These are phyloP conservation scores for Oropetium thomaeum DNA, from an alignment of 176 grass and related monocot genomes.

Conservation along the genomic window DNA sequence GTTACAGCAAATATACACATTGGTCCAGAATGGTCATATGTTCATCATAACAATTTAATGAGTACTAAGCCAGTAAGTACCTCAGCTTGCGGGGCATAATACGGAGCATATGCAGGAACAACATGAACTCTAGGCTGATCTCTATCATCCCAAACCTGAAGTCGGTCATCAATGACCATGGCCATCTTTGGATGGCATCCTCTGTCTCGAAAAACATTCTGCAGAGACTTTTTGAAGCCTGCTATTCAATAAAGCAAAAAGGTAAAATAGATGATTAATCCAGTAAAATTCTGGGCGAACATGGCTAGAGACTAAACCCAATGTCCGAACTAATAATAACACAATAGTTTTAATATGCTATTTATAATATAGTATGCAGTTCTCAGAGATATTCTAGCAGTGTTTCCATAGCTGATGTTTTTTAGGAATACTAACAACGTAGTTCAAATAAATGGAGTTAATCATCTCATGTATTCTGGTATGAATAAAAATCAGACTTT, in stretches of 20 bases:
- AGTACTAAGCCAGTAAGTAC: slow-evolving; percentile 42
- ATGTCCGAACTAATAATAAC: neutral
- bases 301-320: slow-evolving; percentile 1
- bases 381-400: slow-evolving; percentile 7
- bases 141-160: slow-evolving; percentile 94
- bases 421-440: neutral
- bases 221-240: slow-evolving; percentile 80
- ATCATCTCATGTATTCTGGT: neutral
- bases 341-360: neutral
- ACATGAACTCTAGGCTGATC: slow-evolving; percentile 98
- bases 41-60: slow-evolving; percentile 16
- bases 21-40: neutral
- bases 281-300: neutral
- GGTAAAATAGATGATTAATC: neutral
- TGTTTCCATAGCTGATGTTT: neutral
- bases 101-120: slow-evolving; percentile 87
- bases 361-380: neutral
- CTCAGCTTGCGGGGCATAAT: slow-evolving; percentile 95
- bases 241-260: slow-evolving; percentile 1
- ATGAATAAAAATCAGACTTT: neutral
- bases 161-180: slow-evolving; percentile 98
- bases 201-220: slow-evolving; percentile 81
- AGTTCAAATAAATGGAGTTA: neutral
- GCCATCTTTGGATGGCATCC: slow-evolving; percentile 97
- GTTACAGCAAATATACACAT: slow-evolving; percentile 19